These are phyloP conservation scores for Lentinula lateritia DNA, from an alignment of 768 basidiomycete species.

Conservation along the genomic window DNA sequence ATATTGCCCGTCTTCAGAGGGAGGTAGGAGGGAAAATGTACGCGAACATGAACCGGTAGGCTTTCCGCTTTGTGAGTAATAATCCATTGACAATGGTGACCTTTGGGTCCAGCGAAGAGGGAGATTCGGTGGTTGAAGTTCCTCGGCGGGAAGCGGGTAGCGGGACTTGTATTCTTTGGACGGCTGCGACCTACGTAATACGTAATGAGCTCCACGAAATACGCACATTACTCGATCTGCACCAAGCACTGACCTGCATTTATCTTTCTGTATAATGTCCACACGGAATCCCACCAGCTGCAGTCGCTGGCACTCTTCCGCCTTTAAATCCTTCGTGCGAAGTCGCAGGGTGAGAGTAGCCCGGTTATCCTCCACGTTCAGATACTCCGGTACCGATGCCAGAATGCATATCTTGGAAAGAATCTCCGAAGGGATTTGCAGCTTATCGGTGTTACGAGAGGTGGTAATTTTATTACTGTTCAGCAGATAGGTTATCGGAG, in stretches of 20 bases:
- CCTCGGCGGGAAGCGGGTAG: conserved; percentile 51
- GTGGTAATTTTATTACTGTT: conserved; percentile 13
- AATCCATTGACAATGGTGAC: conserved; percentile 46
- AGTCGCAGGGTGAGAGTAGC: conserved; percentile 58
- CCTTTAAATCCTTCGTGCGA: conserved; percentile 46
- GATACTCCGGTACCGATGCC: conserved; percentile 53
- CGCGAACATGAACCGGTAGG: conserved; percentile 22
- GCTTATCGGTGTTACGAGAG: conserved; percentile 9
- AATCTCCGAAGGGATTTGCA: conserved; percentile 43
- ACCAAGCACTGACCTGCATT: conserved; percentile 47
- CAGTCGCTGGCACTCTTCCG: conserved; percentile 46
- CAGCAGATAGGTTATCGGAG: conserved; percentile 35
- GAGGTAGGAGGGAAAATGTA: conserved; percentile 47
- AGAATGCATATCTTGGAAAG: conserved; percentile 61
- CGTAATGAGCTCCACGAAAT: conserved; percentile 3
- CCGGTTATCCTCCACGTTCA: conserved; percentile 37
- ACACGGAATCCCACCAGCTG: conserved; percentile 51
- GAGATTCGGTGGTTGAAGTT: conserved; percentile 58
- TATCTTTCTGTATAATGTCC: conserved; percentile 60
- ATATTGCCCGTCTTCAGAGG: conserved; percentile 40
- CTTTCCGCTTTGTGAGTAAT: conserved; percentile 25
- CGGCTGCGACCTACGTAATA: conserved; percentile 31
- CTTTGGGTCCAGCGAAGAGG: conserved; percentile 55
- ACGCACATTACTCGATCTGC: not conserved
- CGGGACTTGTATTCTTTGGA: conserved; percentile 33